Base-by-base conservation (phyloP, 129 eudicot species). In the Chrysanthemum seticuspe region DNA sequence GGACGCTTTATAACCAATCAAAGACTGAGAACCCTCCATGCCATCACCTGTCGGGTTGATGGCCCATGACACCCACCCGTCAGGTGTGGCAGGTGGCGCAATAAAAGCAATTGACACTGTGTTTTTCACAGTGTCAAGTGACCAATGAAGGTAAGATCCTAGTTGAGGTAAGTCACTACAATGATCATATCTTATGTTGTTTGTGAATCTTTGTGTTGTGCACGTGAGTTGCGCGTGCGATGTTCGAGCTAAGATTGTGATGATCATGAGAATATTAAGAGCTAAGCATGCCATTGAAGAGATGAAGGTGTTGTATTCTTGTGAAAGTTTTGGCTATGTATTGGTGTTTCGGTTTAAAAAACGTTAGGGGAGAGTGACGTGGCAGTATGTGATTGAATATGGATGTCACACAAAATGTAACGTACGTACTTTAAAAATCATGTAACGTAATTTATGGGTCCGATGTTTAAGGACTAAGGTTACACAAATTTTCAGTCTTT, bases 31-130 rank as follows among this genome's bases (percentile, higher is more conserved):
- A 0, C 97, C 97, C 15, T 10, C 80, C 97, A 92, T 92, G 23
- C 97, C 97, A 16, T 86, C 74, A 8, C 67, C 80, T 5, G 91
- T 81, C 6, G 97, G 97, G 80, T 91, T 91, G 3, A 92, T 81
- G 34, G 96, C 96, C 97, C 97, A 92, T 0, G 96, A 75, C 3
- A 89, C 52, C 97, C 97, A 92, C 4, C 97, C 96, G 51, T 67
- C 54, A 11, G 88, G 77, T 3, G 57, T 55, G 2, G 91, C 71
- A 6, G 91, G 95, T 0, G 92, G 67, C 3, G 94, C 93, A 2
- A 84, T 53, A 80, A 85, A 92, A 21, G 81, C 96, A 60, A 92
- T 53, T 3, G 87, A 67, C 31, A 92, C 87, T 1, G 83, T 57
- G 40, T 84, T 62, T 4, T 59, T 79, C 9, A 75, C 13, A 10